Evolutionary conservation across 208 protist species (phyloP).

Genomic region (Plasmodiophora brassicae): DNA sequence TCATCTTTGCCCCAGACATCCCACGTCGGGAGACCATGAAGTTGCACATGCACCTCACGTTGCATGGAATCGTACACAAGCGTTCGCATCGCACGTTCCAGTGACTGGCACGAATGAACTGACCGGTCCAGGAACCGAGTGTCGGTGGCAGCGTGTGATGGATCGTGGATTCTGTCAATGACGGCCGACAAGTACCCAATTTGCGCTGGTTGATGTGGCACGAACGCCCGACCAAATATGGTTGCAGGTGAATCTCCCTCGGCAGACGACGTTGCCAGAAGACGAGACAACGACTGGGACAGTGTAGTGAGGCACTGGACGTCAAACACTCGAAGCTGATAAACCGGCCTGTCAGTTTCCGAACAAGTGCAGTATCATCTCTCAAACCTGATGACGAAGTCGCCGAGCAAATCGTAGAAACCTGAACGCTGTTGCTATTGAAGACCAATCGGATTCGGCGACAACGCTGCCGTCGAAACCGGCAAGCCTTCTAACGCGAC

Average conservation of each 20-base stretch:
- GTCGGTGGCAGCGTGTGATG: no score
- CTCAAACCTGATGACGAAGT: neutral
- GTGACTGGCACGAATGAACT: no score
- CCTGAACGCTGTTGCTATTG: neutral
- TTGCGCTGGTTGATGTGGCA: neutral
- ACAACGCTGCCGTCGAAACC: neutral
- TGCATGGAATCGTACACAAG: neutral
- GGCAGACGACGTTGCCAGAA: no score
- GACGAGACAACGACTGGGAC: neutral
- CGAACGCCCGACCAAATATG: neutral
- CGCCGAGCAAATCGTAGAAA: neutral
- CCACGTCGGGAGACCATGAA: neutral
- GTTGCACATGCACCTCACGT: neutral
- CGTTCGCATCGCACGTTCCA: neutral
- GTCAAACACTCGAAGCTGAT: neutral
- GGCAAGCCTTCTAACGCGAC: neutral
- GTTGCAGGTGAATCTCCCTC: no score
- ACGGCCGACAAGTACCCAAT: neutral
- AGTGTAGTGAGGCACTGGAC: neutral
- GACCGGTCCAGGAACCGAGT: no score
- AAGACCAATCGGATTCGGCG: neutral
- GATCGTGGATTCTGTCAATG: neutral
- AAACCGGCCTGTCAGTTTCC: no score
- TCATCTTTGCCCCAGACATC: neutral
- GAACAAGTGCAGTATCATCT: neutral